Base-by-base conservation (phyloP, 768 basidiomycete genomes). In the Tulasnella sp. region DNA sequence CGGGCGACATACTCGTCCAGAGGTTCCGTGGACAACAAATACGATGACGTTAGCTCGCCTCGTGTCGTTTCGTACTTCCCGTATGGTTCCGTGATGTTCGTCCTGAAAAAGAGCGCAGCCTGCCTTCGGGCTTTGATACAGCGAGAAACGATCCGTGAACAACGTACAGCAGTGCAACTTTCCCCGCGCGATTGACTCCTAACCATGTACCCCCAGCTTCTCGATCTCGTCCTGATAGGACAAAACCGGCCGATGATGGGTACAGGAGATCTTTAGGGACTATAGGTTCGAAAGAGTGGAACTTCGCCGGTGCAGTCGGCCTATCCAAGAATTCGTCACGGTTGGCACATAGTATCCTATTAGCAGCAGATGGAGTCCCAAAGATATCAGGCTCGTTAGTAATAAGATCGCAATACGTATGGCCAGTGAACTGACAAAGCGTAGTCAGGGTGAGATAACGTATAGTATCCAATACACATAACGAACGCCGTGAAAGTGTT, bases 201-300 rank as follows among this genome's bases (percentile, higher is more conserved):
- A 87, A 75, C 88, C 88, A 91, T 34, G 86, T 84, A 41, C 88
- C 88, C 37, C 86, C 86, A 2, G 81, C 86, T 46, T 71, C 71
- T 19, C 73, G 65, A 69, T 91, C 88, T 62, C 81, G 76, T 46
- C 88, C 88, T 2, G 86, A 89, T 54, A 91, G 73, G 59, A 90
- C 36, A 12, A 34, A 19, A n/a, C 58, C 52, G 3, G 23, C 29
- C 27, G 17, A 5, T 5, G n/a, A 19, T 21, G 15, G 11, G 9
- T 25, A 8, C 2, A 29, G 27, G 25, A 36, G 15, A 60, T 42
- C 56, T 21, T 36, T 23, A 42, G 31, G 34, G 36, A 23, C 31
- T 35, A 34, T 34, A 35, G 57, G 51, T 23, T 49, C 57, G 27
- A 60, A 60, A 15, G 51, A 27, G 42, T 60, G 59, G 32, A 61